A percentile compares a stretch with the other conserved stretches of the same genome.
Evolutionary conservation across 257 asterid species (phyloP).

Genomic region (Salvia miltiorrhiza): DNA sequence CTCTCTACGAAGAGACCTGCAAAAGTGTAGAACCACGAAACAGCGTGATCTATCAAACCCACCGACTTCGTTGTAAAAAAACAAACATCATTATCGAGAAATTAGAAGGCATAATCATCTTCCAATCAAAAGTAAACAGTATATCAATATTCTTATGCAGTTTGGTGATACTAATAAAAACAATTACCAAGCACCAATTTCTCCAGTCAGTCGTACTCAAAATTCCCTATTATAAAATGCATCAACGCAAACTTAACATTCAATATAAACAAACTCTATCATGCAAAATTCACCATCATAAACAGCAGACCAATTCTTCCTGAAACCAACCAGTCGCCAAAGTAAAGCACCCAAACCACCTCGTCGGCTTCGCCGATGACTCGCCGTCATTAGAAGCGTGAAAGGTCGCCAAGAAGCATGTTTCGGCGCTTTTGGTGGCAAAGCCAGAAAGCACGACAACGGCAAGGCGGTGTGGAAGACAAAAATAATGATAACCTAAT

Average conservation of each 20-base stretch:
- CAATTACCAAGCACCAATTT: not conserved
- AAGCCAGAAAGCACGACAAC: not conserved
- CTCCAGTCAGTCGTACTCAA: not conserved
- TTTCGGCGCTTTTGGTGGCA: not conserved
- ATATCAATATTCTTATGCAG: not conserved
- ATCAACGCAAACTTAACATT: not conserved
- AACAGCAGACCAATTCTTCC: not conserved
- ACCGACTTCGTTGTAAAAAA: not conserved
- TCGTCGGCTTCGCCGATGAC: not conserved
- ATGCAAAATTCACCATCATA: not conserved
- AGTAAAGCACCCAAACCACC: not conserved
- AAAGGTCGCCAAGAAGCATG: not conserved
- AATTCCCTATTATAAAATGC: not conserved
- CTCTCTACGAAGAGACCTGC: not conserved
- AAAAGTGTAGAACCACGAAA: conserved; percentile 6
- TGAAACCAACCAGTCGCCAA: too few species aligned
- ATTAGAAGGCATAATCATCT: not conserved
- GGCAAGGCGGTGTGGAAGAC: not conserved
- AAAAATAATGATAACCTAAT: not conserved
- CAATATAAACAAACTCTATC: not conserved
- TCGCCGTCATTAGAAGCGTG: not conserved
- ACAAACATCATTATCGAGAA: not conserved
- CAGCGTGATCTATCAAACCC: not conserved
- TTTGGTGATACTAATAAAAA: not conserved
- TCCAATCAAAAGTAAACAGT: not conserved